Percentiles rank a stretch among this genome's conserved stretches.
These are phyloP conservation scores for Populus nigra DNA, from an alignment of 345 rosid genomes.

Conservation along the genomic window DNA sequence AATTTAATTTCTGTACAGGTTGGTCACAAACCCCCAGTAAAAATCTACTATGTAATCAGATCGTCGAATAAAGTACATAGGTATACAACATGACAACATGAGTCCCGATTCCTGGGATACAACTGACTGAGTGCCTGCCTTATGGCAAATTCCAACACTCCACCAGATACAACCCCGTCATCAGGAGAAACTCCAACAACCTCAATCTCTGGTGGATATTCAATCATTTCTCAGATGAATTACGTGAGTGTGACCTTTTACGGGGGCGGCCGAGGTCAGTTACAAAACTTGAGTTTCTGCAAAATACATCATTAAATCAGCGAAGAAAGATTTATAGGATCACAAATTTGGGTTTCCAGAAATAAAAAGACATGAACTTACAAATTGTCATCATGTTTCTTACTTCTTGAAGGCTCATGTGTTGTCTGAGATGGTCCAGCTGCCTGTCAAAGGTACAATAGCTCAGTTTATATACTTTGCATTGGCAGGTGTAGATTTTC, in stretches of 20 bases:
- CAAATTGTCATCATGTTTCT: constrained; percentile 47
- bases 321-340: neutral
- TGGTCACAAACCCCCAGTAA: constrained; percentile 25
- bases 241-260: constrained; percentile 35
- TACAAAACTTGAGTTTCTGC: constrained; percentile 40
- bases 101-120: constrained; percentile 7
- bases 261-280: constrained; percentile 23
- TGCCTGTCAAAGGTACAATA: constrained; percentile 39
- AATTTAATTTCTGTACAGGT: constrained; percentile 36
- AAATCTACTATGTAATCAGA: neutral
- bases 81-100: constrained; percentile 34
- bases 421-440: constrained; percentile 38
- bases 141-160: neutral
- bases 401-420: constrained; percentile 51
- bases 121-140: constrained; percentile 16
- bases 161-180: neutral
- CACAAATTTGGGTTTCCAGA: neutral
- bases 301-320: constrained; percentile 11
- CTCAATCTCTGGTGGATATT: neutral
- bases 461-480: neutral
- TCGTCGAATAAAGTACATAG: constrained; percentile 19
- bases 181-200: neutral
- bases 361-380: constrained; percentile 30
- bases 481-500: neutral
- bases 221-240: constrained; percentile 26